These are phyloP conservation scores for Diaporthe ilicicola DNA, from an alignment of 2,329 filamentous ascomycete species.

Conservation along the genomic window DNA sequence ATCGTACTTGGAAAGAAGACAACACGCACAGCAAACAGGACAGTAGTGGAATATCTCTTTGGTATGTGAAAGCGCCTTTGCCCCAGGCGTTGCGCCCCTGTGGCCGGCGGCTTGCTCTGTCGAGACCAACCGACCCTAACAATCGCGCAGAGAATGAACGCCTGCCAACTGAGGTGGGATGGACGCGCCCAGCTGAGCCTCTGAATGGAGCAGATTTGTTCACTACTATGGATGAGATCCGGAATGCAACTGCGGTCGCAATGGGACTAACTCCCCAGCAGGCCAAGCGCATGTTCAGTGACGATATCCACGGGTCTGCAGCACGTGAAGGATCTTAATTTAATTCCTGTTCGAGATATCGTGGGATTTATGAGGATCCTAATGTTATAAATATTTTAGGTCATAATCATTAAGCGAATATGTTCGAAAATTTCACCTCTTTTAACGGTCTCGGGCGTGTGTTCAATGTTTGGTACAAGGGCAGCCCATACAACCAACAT, in stretches of 20 bases:
- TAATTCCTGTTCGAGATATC: not conserved
- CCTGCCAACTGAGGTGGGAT: conserved; percentile 35
- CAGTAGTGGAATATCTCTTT: conserved; percentile 55
- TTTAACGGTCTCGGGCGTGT: too few species aligned
- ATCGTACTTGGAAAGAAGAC: conserved; percentile 56
- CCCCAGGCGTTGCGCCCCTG: not conserved
- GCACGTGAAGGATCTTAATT: not conserved
- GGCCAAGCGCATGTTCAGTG: conserved; percentile 5
- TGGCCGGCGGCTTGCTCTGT: too few species aligned
- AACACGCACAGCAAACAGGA: conserved; percentile 48
- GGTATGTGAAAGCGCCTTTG: conserved; percentile 40
- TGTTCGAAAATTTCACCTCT: too few species aligned
- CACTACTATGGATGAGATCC: not conserved
- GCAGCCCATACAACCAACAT: not conserved
- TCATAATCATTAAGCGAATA: not conserved
- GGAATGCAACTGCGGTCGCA: conserved; percentile 8
- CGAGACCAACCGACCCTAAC: not conserved
- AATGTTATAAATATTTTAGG: not conserved
- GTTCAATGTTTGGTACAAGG: too few species aligned
- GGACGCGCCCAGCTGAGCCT: conserved; percentile 27
- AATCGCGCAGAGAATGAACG: conserved; percentile 35
- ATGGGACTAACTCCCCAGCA: not conserved
- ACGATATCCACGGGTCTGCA: conserved; percentile 13
- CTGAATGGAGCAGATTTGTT: not conserved
- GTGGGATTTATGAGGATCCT: not conserved